phyloP scores from a whole-genome alignment of 371 early-diverging fungal genomes.

The Saksenaea oblongispora region DNA sequence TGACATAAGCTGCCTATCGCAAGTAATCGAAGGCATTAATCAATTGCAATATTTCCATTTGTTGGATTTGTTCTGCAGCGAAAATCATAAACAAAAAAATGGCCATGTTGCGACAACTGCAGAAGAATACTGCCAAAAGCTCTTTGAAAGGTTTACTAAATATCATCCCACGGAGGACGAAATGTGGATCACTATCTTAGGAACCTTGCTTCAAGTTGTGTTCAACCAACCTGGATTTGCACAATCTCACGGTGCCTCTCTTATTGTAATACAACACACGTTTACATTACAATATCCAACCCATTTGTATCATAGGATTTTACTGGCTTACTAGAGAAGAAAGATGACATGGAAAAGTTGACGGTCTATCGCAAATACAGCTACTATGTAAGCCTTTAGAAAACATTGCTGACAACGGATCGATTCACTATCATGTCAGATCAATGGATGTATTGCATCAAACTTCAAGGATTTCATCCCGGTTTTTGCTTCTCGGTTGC shows the following conservation, averaged over 20 bases:
- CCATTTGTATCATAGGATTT: conserved; percentile 9
- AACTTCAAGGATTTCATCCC: conserved; percentile 27
- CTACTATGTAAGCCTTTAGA: conserved; percentile 22
- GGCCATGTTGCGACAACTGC: conserved; percentile 3
- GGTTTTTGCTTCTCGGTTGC: conserved; percentile 13
- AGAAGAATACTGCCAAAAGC: conserved; percentile 15
- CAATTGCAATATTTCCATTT: conserved; percentile 26
- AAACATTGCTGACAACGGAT: not conserved
- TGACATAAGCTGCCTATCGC: conserved; percentile 21
- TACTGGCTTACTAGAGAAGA: not conserved
- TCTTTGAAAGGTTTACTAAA: conserved; percentile 54
- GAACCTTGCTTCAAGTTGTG: conserved; percentile 34
- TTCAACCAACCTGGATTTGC: conserved; percentile 36
- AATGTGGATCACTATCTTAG: conserved; percentile 36
- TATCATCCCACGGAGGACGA: conserved; percentile 35
- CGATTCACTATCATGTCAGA: conserved; percentile 12
- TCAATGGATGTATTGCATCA: conserved; percentile 26
- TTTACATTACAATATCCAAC: not conserved
- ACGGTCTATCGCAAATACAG: conserved; percentile 29
- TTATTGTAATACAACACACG: conserved; percentile 26
- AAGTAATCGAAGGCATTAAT: conserved; percentile 28
- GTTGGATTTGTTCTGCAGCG: conserved; percentile 26
- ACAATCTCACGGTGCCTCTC: conserved; percentile 19
- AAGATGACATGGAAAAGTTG: conserved; percentile 13
- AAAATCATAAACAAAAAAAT: conserved; percentile 9